Base-by-base conservation (phyloP, 345 rosid genomes). In the Euphorbia pulcherrima region DNA sequence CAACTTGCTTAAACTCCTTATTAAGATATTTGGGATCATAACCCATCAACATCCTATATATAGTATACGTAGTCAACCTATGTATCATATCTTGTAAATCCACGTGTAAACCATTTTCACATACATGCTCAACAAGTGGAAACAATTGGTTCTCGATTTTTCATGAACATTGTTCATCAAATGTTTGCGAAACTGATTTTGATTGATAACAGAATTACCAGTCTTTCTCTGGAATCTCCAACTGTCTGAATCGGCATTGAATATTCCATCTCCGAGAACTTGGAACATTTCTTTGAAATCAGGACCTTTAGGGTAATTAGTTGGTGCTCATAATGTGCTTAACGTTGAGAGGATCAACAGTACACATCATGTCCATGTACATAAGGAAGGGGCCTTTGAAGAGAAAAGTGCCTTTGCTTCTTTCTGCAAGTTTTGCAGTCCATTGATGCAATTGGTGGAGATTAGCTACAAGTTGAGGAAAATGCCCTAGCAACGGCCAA, bases 241-340 rank as follows among this genome's bases (percentile, higher is more conserved):
- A 48, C 65, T 23, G 16, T n/a, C n/a, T n/a, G n/a, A n/a, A n/a
- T n/a, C n/a, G n/a, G n/a, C n/a, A n/a, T 75, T 81, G 72, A 84
- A 83, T 68, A 88, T 83, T 29, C 91, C 91, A 50, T 86, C 79
- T 16, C 91, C 92, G 53, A 87, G 68, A 40, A 83, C 65, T 20
- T 87, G 86, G 21, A 85, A 85, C 0, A 81, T 65, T 71, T 80
- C 70, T 76, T 69, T 81, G 77, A 81, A 87, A 8, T 84, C 79
- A 1, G 2, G n/a, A n/a, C 92, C 92, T 76, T 85, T 89, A 0
- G 86, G 96, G 66, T 71, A 89, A 41, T 87, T 85, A 89, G 74
- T 84, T 82, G 46, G 85, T 9, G 62, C 83, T 87, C 84, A 87
- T 75, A 0, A 89, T 72, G 72, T 89, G 66, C 57, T 81, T 88